Evolutionary conservation across 345 rosid genomes (phyloP).

Genomic region (Eucalyptus paniculata): DNA sequence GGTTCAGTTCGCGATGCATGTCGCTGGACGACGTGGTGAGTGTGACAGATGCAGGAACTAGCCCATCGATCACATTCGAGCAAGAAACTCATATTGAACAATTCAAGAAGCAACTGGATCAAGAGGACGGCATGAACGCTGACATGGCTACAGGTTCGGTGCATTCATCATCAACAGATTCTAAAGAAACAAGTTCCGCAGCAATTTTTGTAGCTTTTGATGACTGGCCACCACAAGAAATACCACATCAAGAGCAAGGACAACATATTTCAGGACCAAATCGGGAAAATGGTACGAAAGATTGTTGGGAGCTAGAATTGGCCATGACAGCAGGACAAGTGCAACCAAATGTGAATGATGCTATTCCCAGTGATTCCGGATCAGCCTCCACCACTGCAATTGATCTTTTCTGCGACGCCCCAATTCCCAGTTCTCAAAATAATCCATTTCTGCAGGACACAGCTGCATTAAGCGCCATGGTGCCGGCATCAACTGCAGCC

Average conservation of each 20-base stretch:
- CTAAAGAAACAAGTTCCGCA: not conserved
- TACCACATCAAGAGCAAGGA: not conserved
- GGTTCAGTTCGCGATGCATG: constrained; percentile 20
- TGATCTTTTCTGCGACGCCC: not conserved
- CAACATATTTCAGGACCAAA: not conserved
- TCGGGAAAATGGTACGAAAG: not conserved
- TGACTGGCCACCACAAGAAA: constrained; percentile 13
- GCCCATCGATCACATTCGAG: constrained; percentile 4
- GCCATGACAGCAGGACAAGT: constrained; percentile 16
- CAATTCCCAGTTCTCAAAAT: not conserved
- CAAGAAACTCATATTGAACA: not conserved
- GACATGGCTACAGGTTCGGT: constrained; percentile 9
- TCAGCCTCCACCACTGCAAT: not conserved
- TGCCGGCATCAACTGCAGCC: not conserved
- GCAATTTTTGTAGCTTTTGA: constrained; percentile 14
- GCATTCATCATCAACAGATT: constrained; percentile 7
- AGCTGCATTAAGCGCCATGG: not conserved
- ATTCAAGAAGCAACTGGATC: not conserved
- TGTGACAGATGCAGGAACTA: constrained; percentile 12
- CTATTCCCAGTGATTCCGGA: not conserved
- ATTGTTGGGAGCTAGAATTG: constrained; percentile 46
- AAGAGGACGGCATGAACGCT: not conserved
- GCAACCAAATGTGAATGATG: not conserved
- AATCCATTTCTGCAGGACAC: constrained; percentile 43
- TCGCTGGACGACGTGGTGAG: constrained; percentile 54